A percentile compares a stretch with the other conserved stretches of the same genome.
These are phyloP conservation scores for Cryptosporidium tyzzeri DNA, from an alignment of 169 alveolate species.

Conservation along the genomic window DNA sequence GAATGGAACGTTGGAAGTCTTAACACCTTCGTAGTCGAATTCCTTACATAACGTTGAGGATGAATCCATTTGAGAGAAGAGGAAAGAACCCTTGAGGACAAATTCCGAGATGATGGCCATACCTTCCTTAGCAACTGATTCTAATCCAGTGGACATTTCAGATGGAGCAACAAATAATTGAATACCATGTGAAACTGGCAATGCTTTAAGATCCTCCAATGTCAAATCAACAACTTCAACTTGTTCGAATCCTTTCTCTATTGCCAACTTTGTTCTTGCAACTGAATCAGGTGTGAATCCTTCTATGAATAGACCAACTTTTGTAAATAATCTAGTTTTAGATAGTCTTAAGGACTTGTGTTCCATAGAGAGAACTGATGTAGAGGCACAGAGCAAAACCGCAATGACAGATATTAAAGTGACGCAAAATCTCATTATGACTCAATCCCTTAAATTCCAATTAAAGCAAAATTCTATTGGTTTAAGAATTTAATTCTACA, in stretches of 20 bases:
- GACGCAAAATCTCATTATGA: background rate
- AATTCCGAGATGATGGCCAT: constrained; percentile 18
- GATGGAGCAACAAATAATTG: constrained; percentile 50
- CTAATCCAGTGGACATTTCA: background rate
- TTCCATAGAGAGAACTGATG: background rate
- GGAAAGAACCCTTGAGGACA: constrained; percentile 33
- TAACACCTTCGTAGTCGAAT: constrained; percentile 27
- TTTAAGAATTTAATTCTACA: background rate
- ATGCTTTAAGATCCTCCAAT: constrained; percentile 7
- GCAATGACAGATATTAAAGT: background rate
- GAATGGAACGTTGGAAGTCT: background rate
- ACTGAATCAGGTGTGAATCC: constrained; percentile 29
- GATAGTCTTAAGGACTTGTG: constrained; percentile 30
- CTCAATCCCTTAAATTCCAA: background rate
- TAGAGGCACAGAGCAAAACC: background rate
- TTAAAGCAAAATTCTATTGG: background rate
- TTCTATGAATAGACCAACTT: constrained; percentile 32
- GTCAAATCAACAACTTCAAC: constrained; percentile 19
- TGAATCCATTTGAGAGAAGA: constrained; percentile 54
- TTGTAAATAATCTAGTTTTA: background rate
- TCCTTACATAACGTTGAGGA: constrained; percentile 23
- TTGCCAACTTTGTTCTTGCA: background rate
- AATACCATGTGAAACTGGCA: background rate
- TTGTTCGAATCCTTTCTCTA: constrained; percentile 7
- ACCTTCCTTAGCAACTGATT: constrained; percentile 6